phyloP scores from a whole-genome alignment of 305 asterid genomes.

The Fraxinus sp. region DNA sequence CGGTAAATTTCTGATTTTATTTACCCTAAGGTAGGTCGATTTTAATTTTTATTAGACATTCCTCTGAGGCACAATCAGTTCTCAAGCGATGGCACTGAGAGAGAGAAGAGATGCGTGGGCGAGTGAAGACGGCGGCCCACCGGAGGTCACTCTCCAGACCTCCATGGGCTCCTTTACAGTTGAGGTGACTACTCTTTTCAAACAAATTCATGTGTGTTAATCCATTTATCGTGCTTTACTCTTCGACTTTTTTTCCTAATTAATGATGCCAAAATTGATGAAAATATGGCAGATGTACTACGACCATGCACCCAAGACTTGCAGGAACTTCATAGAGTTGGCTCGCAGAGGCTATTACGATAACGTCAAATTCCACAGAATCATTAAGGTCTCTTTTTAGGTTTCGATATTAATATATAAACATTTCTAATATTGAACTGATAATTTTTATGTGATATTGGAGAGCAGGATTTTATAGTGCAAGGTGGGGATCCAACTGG shows the following conservation, averaged over 20 bases:
- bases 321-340: constrained; percentile 84
- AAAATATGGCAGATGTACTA: constrained; percentile 58
- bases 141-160: constrained; percentile 88
- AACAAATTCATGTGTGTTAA: not conserved
- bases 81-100: constrained; percentile 30
- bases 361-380: constrained; percentile 88
- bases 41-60: not conserved
- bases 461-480: constrained; percentile 72
- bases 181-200: constrained; percentile 34
- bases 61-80: not conserved
- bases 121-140: constrained; percentile 71
- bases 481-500: constrained; percentile 99
- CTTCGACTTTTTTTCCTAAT: not conserved
- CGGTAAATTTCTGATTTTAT: not conserved
- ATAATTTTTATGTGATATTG: constrained; percentile 2
- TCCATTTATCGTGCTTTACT: not conserved
- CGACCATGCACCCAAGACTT: constrained; percentile 91
- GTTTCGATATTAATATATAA: not conserved
- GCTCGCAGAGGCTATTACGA: constrained; percentile 90
- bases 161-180: constrained; percentile 91
- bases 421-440: not conserved
- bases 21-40: not conserved
- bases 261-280: not conserved
- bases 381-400: constrained; percentile 58
- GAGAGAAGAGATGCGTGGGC: constrained; percentile 44